Base-by-base conservation (phyloP, 2,329 filamentous ascomycete species). In the Leptosphaerulina australis region DNA sequence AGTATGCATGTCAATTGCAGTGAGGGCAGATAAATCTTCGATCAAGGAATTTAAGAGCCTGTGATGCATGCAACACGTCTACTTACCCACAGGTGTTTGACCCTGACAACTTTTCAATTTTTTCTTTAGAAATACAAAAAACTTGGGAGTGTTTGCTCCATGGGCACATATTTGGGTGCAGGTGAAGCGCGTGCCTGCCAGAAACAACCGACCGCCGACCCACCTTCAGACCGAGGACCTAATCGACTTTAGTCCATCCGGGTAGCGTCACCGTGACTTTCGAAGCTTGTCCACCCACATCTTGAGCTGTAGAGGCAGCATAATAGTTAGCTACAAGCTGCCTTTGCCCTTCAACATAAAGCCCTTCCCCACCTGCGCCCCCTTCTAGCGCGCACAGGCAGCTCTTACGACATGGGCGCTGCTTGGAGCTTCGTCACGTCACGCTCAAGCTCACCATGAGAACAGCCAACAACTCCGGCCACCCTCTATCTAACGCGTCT, bases 341-440 rank as follows among this genome's bases (percentile, higher is more conserved):
- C 24, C 17, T 15, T 15, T 34, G 28, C 35, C 15, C 12, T 8
- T 11, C 20, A n/a, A 12, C 18, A 9, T n/a, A 10, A 11, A 26
- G 20, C 35, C 22, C 15, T 29, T 9, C 37, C 26, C 41, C 17
- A 33, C 24, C 29, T 11, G 35, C 31, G 38, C 39, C 24, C 21
- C 14, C 41, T 28, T 28, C 41, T 44, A 38, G 41, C 56, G 48
- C 58, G 37, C 47, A 50, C 25, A 51, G 29, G 34, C 49, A 26
- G 48, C 51, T 46, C 58, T 41, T 33, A 46, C 65, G 68, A 63
- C 58, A 72, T 71, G 70, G 66, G 67, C 66, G 30, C 60, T 50
- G 53, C 58, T 58, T 56, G 35, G 47, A 53, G 53, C 39, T 50
- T 55, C 53, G 50, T 58, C 53, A 55, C 56, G 43, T 43, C 66